A percentile compares a stretch with the other conserved stretches of the same genome.
These are phyloP conservation scores for Botrytis hyacinthi DNA, from an alignment of 2,329 filamentous ascomycete species.

Conservation along the genomic window DNA sequence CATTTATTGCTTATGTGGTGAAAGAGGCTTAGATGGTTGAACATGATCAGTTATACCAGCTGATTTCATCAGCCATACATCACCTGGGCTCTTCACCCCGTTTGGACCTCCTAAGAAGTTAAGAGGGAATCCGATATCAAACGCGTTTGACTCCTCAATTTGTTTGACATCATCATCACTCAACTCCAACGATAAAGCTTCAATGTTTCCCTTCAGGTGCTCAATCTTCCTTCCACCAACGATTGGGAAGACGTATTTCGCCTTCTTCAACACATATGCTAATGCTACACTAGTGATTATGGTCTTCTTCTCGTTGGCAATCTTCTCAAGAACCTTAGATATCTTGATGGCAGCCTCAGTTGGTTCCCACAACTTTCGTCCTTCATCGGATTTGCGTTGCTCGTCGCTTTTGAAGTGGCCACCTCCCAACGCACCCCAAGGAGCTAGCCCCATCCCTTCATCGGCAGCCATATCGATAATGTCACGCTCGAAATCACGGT, in stretches of 20 bases:
- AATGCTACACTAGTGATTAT: conserved; percentile 63
- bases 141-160: conserved; percentile 60
- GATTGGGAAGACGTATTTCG: conserved; percentile 71
- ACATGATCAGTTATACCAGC: conserved; percentile 54
- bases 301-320: conserved; percentile 55
- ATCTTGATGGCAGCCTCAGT: conserved; percentile 51
- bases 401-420: conserved; percentile 49
- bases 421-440: conserved; percentile 54
- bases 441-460: conserved; percentile 57
- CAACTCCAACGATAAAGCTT: conserved; percentile 61
- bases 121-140: conserved; percentile 66
- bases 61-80: conserved; percentile 38
- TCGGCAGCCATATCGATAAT: conserved; percentile 57
- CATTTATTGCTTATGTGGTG: not conserved
- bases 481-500: conserved; percentile 64
- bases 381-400: conserved; percentile 45
- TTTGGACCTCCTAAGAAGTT: conserved; percentile 50
- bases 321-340: conserved; percentile 47
- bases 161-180: conserved; percentile 60
- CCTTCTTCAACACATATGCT: conserved; percentile 71
- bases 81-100: conserved; percentile 33
- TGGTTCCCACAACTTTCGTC: conserved; percentile 38
- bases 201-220: conserved; percentile 68
- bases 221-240: conserved; percentile 67
- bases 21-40: conserved; percentile 34